These are phyloP conservation scores for Yarrowia deformans DNA, from an alignment of 805 yeast genomes.

Conservation along the genomic window DNA sequence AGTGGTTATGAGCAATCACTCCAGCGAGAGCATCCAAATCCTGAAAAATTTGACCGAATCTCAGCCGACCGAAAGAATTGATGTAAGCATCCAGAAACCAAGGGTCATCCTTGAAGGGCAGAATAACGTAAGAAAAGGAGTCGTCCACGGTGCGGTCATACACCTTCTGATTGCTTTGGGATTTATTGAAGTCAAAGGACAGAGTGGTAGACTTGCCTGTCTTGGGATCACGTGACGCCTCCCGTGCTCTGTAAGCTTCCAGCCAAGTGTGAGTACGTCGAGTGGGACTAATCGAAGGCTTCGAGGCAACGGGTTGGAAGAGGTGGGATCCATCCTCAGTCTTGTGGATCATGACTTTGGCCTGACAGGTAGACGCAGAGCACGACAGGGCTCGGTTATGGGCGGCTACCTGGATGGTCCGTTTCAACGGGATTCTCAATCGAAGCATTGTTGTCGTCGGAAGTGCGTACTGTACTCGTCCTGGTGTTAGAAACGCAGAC, in stretches of 20 bases:
- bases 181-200: constrained; percentile 48
- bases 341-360: constrained; percentile 34
- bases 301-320: constrained; percentile 50
- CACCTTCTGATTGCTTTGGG: constrained; percentile 74
- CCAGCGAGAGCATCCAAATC: constrained; percentile 95
- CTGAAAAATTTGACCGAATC: constrained; percentile 93
- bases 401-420: not conserved
- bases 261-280: constrained; percentile 76
- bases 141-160: constrained; percentile 78
- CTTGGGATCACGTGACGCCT: constrained; percentile 66
- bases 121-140: constrained; percentile 57
- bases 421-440: not conserved
- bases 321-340: constrained; percentile 42
- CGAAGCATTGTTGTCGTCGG: not conserved
- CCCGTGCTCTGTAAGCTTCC: constrained; percentile 78
- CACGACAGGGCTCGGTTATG: constrained; percentile 22
- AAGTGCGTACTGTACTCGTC: too few relatives aligned
- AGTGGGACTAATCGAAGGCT: constrained; percentile 51
- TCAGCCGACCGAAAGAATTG: constrained; percentile 86
- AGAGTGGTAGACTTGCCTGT: constrained; percentile 61
- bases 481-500: not conserved
- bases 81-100: constrained; percentile 87
- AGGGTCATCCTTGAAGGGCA: constrained; percentile 85
- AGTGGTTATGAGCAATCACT: constrained; percentile 88
- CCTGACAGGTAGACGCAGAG: not conserved